Conservation (phyloP, 2,329 filamentous ascomycete species). For the Cadophora sp. region DNA sequence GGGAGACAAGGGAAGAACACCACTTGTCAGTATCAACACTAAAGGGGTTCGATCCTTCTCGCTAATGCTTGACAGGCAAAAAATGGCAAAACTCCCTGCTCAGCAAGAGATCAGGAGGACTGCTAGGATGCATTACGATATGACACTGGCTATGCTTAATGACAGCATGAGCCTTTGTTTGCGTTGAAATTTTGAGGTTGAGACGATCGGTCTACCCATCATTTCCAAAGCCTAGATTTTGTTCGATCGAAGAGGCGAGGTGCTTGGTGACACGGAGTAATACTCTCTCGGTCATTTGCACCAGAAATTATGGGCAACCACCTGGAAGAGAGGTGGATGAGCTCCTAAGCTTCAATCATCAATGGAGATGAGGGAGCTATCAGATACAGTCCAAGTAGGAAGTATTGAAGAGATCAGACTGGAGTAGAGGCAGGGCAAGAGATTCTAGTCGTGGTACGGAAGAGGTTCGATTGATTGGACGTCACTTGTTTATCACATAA, state of each 20-base stretch:
- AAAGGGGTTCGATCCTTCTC: background rate
- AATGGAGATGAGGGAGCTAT: too few species aligned
- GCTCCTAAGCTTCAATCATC: too few species aligned
- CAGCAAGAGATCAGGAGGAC: constrained; percentile 35
- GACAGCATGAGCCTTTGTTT: constrained; percentile 73
- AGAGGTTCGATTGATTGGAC: too few species aligned
- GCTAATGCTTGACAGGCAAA: constrained; percentile 5
- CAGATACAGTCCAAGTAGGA: background rate
- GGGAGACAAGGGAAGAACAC: constrained; percentile 20
- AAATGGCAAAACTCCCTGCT: background rate
- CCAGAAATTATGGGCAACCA: background rate
- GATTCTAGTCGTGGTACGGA: too few species aligned
- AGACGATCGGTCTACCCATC: background rate
- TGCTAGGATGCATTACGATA: constrained; percentile 64
- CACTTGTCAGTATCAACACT: constrained; percentile 17
- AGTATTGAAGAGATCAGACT: background rate
- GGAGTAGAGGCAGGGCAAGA: background rate
- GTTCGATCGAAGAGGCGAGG: background rate
- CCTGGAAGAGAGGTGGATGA: background rate
- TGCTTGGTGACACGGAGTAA: background rate
- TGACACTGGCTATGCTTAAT: constrained; percentile 76
- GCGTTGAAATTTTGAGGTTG: constrained; percentile 47
- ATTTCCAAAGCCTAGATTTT: background rate
- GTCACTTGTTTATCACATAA: too few species aligned
- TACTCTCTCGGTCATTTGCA: background rate